Evolutionary conservation across 116 monocot genomes (phyloP).

Genomic region (Papilionanthe hybrid): DNA sequence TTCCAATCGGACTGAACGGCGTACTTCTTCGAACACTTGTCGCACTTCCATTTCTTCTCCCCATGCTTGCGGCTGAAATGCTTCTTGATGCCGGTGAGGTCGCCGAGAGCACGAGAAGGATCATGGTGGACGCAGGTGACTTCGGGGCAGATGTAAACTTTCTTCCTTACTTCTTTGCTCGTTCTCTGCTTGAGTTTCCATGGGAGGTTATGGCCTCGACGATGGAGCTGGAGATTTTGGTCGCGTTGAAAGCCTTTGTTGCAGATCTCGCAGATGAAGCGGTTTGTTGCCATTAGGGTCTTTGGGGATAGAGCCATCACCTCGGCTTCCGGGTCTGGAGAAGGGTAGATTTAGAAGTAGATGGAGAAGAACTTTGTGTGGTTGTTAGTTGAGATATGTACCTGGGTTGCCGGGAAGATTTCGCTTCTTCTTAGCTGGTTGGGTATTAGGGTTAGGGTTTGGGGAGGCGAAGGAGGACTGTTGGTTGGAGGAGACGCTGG

Average conservation of each 20-base stretch:
- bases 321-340: slow-evolving; percentile 46
- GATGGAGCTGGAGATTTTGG: slow-evolving; percentile 45
- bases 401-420: slow-evolving; percentile 32
- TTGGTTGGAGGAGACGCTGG: slow-evolving; percentile 57
- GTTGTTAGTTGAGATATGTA: not conserved
- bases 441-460: slow-evolving; percentile 15
- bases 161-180: slow-evolving; percentile 32
- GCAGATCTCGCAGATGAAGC: slow-evolving; percentile 51
- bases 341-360: too few relatives aligned
- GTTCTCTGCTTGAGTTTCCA: slow-evolving; percentile 48
- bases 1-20: slow-evolving; percentile 93
- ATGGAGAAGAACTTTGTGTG: too few relatives aligned
- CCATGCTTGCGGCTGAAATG: slow-evolving; percentile 88
- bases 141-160: slow-evolving; percentile 48
- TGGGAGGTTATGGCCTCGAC: slow-evolving; percentile 44
- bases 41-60: slow-evolving; percentile 98
- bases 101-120: slow-evolving; percentile 39
- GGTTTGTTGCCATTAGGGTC: slow-evolving; percentile 41
- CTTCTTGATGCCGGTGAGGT: slow-evolving; percentile 83
- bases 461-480: slow-evolving; percentile 33
- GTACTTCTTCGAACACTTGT: slow-evolving; percentile 88
- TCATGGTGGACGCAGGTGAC: slow-evolving; percentile 45
- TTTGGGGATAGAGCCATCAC: slow-evolving; percentile 47
- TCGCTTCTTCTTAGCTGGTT: slow-evolving; percentile 23
- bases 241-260: slow-evolving; percentile 46